Conservation (phyloP, 2,329 filamentous ascomycete genomes). For the Trichoderma sp. region DNA sequence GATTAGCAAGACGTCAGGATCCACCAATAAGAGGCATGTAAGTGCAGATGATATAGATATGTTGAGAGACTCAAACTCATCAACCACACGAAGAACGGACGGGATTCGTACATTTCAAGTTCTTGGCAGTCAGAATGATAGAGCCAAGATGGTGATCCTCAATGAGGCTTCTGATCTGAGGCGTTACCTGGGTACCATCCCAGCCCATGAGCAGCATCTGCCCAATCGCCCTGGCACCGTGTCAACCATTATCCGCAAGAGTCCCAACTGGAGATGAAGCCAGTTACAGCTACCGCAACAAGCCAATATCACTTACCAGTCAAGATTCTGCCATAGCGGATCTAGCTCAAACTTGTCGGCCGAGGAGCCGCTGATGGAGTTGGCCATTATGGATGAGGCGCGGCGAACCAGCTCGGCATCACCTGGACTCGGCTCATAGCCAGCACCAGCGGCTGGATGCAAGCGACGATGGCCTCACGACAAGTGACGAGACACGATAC, state of each 20-base stretch:
- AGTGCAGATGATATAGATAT: background rate
- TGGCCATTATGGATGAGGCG: constrained; percentile 30
- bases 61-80: background rate
- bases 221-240: constrained; percentile 62
- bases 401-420: constrained; percentile 22
- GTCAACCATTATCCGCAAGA: constrained; percentile 31
- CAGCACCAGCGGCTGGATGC: background rate
- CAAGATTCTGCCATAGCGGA: constrained; percentile 73
- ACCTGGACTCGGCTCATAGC: constrained; percentile 6
- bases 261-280: background rate
- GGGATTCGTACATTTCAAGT: constrained; percentile 69
- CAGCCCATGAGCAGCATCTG: constrained; percentile 84
- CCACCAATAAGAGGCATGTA: constrained; percentile 15
- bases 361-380: constrained; percentile 36
- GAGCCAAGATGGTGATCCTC: constrained; percentile 85
- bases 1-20: constrained; percentile 24
- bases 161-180: constrained; percentile 78
- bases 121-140: constrained; percentile 81
- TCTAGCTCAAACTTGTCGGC: constrained; percentile 44
- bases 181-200: constrained; percentile 80
- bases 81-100: background rate
- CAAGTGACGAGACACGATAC: background rate
- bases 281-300: background rate
- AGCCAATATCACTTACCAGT: constrained; percentile 60
- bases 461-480: background rate